Evolutionary conservation across 202 grass and related monocot genomes (phyloP).

Genomic region (Zoysia matrella): DNA sequence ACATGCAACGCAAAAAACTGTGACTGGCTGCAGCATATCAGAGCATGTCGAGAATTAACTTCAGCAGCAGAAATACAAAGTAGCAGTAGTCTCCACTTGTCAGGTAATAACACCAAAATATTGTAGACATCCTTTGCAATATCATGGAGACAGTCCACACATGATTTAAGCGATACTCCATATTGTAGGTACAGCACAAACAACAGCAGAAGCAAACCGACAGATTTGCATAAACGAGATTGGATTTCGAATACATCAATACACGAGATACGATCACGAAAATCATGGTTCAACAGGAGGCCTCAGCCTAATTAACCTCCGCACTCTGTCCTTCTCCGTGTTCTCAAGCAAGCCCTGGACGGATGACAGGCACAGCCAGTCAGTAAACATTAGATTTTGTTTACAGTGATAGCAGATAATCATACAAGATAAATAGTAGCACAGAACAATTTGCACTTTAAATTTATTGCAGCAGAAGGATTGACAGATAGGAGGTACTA

Average conservation of each 20-base stretch:
- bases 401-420: background rate
- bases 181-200: constrained; percentile 18
- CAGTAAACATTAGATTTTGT: background rate
- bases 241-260: constrained; percentile 15
- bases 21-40: too few species aligned
- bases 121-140: background rate
- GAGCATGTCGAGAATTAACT: background rate
- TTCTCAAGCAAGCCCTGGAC: constrained; percentile 81
- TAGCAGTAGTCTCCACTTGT: background rate
- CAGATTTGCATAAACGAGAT: background rate
- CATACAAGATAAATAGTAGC: too few species aligned
- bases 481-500: too few species aligned
- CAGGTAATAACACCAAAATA: background rate
- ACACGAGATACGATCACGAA: background rate
- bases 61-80: background rate
- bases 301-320: constrained; percentile 85
- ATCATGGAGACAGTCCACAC: background rate
- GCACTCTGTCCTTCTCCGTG: constrained; percentile 80
- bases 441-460: too few species aligned
- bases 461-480: too few species aligned
- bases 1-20: too few species aligned
- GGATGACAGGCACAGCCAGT: constrained; percentile 20
- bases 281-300: constrained; percentile 66
- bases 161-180: background rate
- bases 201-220: background rate